phyloP scores from a whole-genome alignment of 495 filamentous ascomycete species.

The Penicillium egyptiacum region DNA sequence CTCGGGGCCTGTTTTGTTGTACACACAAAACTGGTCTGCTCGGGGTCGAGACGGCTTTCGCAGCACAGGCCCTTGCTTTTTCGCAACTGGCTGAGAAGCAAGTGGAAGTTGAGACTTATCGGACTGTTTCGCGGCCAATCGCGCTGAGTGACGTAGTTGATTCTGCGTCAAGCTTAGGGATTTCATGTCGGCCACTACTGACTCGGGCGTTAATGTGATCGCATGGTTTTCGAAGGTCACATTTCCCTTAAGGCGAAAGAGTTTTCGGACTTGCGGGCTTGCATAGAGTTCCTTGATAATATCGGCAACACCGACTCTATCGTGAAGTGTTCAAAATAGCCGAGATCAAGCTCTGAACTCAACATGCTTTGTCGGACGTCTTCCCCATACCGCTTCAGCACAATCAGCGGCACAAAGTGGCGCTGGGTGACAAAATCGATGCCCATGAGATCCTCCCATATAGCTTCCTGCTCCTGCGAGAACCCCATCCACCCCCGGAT shows the following conservation, averaged over 20 bases:
- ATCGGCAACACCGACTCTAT: not conserved
- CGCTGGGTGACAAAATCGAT: too few species aligned
- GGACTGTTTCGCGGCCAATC: not conserved
- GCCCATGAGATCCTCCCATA: not conserved
- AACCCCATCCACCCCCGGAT: too few species aligned
- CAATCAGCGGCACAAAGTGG: too few species aligned
- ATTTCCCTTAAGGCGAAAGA: not conserved
- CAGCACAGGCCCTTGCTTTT: not conserved
- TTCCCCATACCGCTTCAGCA: too few species aligned
- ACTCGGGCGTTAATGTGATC: not conserved
- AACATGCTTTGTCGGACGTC: too few species aligned
- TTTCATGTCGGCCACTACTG: not conserved
- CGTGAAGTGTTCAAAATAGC: too few species aligned
- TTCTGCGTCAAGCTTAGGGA: not conserved
- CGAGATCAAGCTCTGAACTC: not conserved
- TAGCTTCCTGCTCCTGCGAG: not conserved
- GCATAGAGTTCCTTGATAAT: not conserved
- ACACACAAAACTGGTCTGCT: not conserved
- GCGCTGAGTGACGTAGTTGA: not conserved
- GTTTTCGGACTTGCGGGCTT: not conserved
- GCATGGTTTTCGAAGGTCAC: not conserved
- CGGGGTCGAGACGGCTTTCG: too few species aligned
- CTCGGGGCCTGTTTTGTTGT: too few species aligned
- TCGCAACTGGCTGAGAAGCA: not conserved
- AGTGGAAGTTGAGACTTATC: not conserved